phyloP scores from a whole-genome alignment of 2,329 filamentous ascomycete species.

The Camillea tinctor region DNA sequence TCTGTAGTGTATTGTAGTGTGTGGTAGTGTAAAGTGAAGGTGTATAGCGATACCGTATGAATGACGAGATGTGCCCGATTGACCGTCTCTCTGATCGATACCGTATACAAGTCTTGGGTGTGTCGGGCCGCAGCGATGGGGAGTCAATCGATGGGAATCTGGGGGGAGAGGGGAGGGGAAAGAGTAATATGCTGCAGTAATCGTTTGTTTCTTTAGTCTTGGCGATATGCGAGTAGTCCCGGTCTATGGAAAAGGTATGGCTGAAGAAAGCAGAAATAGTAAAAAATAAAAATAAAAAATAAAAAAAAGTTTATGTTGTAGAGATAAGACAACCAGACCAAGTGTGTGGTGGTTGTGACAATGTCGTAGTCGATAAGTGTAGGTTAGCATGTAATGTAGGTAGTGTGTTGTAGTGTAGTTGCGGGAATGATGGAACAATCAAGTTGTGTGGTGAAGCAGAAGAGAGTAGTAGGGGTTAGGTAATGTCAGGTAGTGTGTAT shows the following conservation, averaged over 20 bases:
- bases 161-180: too few relatives aligned
- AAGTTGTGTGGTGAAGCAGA: not conserved
- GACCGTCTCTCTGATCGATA: not conserved
- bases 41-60: not conserved
- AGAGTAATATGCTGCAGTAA: not conserved
- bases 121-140: not conserved
- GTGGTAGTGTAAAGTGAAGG: too few relatives aligned
- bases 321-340: not conserved
- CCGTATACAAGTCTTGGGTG: not conserved
- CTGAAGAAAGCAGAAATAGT: not conserved
- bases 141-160: not conserved
- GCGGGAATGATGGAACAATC: not conserved
- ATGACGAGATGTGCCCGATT: not conserved
- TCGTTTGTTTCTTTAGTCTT: not conserved
- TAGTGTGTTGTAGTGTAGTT: too few relatives aligned
- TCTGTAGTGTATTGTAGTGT: too few relatives aligned
- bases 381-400: too few relatives aligned
- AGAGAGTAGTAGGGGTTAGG: not conserved
- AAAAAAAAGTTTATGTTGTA: not conserved
- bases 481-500: too few relatives aligned
- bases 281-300: not conserved
- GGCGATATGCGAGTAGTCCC: not conserved
- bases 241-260: not conserved
- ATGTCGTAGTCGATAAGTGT: not conserved
- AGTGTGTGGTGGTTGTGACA: not conserved